Evolutionary conservation across 2,329 filamentous ascomycete species (phyloP).

Genomic region (Grosmannia penicillata): DNA sequence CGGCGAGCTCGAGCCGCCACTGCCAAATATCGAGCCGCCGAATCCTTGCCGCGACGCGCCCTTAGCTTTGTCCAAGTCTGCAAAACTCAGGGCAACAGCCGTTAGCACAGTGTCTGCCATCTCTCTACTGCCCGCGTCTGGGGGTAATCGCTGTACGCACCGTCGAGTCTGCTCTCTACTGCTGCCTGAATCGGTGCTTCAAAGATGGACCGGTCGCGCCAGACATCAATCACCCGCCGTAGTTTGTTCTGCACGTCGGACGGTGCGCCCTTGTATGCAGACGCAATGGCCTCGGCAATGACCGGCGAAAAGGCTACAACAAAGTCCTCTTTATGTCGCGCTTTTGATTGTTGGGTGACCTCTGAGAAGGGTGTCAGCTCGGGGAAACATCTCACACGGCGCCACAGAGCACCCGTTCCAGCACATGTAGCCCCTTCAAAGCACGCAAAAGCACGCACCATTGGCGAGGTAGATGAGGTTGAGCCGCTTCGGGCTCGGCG

Average conservation of each 20-base stretch:
- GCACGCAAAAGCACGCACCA: constrained; percentile 32
- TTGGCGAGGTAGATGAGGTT: constrained; percentile 93
- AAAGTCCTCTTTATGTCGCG: constrained; percentile 83
- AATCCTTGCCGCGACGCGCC: constrained; percentile 34
- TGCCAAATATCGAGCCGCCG: constrained; percentile 53
- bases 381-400: no score
- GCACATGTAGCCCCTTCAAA: no score
- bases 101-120: not conserved
- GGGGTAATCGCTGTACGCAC: no score
- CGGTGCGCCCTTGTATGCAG: constrained; percentile 82
- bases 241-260: constrained; percentile 80
- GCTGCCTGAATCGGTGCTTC: constrained; percentile 64
- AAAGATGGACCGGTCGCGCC: constrained; percentile 78
- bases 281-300: constrained; percentile 76
- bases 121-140: no score
- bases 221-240: constrained; percentile 82
- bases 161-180: constrained; percentile 66
- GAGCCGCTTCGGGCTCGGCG: constrained; percentile 68
- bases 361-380: constrained; percentile 38
- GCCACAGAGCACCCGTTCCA: no score
- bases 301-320: constrained; percentile 81
- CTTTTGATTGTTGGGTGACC: constrained; percentile 91
- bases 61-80: constrained; percentile 49
- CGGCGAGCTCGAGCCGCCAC: constrained; percentile 24
- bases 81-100: not conserved